A percentile compares a stretch with the other conserved stretches of the same genome.
Conservation (phyloP, 2,329 filamentous ascomycete genomes). For the Colletotrichum phormii region DNA sequence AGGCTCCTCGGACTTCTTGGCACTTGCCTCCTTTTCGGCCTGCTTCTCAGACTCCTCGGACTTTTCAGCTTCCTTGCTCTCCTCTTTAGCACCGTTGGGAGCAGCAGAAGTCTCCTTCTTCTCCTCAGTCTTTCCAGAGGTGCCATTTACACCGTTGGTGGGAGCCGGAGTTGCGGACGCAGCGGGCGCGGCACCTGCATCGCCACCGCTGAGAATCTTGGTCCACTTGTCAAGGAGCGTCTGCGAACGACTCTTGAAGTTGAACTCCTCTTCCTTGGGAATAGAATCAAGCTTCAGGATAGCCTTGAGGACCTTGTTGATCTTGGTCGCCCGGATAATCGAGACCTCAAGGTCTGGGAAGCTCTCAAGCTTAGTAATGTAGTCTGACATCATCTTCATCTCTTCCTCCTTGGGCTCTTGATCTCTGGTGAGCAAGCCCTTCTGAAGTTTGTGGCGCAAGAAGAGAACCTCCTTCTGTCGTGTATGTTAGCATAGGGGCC, state of each 20-base stretch:
- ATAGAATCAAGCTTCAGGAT: conserved; percentile 90
- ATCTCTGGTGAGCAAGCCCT: conserved; percentile 89
- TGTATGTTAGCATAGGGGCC: conserved; percentile 46
- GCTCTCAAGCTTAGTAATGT: conserved; percentile 83
- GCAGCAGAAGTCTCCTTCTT: conserved; percentile 50
- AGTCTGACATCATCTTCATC: conserved; percentile 82
- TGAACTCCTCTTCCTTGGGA: conserved; percentile 87
- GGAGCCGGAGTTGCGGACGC: conserved; percentile 42
- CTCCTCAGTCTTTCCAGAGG: conserved; percentile 49
- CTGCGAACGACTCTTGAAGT: conserved; percentile 88
- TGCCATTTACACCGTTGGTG: conserved; percentile 63
- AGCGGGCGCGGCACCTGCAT: conserved; percentile 51
- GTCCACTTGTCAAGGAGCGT: conserved; percentile 90
- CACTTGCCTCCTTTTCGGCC: conserved; percentile 49
- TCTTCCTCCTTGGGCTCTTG: conserved; percentile 87
- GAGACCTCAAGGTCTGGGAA: conserved; percentile 84
- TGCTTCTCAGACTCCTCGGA: conserved; percentile 54
- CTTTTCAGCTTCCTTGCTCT: conserved; percentile 51
- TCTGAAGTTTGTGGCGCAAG: conserved; percentile 93
- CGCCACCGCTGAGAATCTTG: conserved; percentile 76
- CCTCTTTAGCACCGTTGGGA: conserved; percentile 54
- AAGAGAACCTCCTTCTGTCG: conserved; percentile 84
- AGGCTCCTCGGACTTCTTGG: conserved; percentile 48
- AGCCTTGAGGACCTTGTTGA: conserved; percentile 97
- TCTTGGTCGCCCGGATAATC: conserved; percentile 93